Percentiles rank a stretch among this genome's conserved stretches.
Conservation (phyloP, 2,329 filamentous ascomycete species). For the Pestalotiopsis sp. region DNA sequence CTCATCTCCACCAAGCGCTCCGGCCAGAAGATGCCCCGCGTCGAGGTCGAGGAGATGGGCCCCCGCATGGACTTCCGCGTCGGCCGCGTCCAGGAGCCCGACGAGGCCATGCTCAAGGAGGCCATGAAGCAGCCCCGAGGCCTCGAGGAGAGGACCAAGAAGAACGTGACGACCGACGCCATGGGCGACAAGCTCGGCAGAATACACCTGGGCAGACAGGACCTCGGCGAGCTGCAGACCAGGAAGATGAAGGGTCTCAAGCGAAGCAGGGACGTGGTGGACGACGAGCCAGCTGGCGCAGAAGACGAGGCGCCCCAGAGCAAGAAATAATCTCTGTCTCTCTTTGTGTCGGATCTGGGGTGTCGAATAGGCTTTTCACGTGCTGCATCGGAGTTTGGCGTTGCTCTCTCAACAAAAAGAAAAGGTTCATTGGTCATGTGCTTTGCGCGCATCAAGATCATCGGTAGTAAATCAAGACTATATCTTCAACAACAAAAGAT, state of each 20-base stretch:
- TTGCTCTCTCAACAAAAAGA: constrained; percentile 2
- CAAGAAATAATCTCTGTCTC: constrained; percentile 29
- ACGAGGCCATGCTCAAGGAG: constrained; percentile 81
- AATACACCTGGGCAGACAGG: constrained; percentile 88
- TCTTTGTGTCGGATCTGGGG: not conserved
- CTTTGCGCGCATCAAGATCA: not conserved
- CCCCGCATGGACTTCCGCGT: constrained; percentile 78
- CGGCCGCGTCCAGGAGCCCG: constrained; percentile 78
- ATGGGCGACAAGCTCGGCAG: constrained; percentile 97
- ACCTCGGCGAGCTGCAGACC: constrained; percentile 84
- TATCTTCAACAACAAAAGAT: too few species aligned
- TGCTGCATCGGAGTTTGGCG: constrained; percentile 6
- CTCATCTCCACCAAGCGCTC: constrained; percentile 84
- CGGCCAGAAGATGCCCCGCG: constrained; percentile 82
- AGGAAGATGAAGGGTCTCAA: constrained; percentile 99
- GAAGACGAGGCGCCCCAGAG: constrained; percentile 45
- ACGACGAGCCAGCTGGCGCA: constrained; percentile 53
- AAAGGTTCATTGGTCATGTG: not conserved
- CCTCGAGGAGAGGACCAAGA: constrained; percentile 80
- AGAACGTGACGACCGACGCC: constrained; percentile 89
- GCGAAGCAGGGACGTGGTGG: constrained; percentile 66
- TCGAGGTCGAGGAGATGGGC: constrained; percentile 95
- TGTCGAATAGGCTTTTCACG: not conserved
- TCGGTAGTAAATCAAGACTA: not conserved
- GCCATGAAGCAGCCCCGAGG: constrained; percentile 85